These are phyloP conservation scores for Gossypium stocksii DNA, from an alignment of 345 rosid species.

Conservation along the genomic window DNA sequence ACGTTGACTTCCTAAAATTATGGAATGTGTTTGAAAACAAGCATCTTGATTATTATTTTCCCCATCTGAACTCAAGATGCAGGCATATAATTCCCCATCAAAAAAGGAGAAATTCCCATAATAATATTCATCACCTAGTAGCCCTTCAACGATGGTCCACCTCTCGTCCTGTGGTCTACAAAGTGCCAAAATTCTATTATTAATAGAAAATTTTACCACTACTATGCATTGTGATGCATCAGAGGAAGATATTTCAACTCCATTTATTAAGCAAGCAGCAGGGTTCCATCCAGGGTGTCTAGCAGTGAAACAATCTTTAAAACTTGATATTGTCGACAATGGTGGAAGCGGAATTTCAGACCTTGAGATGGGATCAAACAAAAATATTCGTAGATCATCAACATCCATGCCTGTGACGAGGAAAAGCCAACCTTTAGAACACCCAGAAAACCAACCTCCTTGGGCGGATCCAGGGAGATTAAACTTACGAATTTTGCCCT, in stretches of 20 bases:
- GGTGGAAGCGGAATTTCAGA: neutral
- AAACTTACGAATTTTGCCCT: neutral
- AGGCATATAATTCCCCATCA: neutral
- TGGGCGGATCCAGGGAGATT: neutral
- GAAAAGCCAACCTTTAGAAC: slow-evolving; percentile 4
- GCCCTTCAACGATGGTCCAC: neutral
- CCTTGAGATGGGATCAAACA: neutral
- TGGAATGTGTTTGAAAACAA: neutral
- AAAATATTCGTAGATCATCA: neutral
- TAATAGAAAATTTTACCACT: neutral
- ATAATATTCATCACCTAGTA: neutral
- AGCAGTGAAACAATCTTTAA: neutral
- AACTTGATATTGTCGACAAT: neutral
- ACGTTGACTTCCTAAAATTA: neutral
- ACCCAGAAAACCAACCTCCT: neutral
- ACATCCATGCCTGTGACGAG: neutral
- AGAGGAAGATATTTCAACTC: neutral
- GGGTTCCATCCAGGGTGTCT: neutral
- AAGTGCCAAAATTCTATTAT: neutral
- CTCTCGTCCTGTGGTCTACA: neutral
- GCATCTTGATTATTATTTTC: neutral
- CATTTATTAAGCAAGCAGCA: neutral
- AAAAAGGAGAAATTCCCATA: neutral
- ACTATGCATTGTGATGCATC: neutral
- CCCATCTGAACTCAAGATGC: neutral